A percentile compares a stretch with the other conserved stretches of the same genome.
phyloP scores from a whole-genome alignment of 129 eudicot species.

The Kitagawia praeruptora region DNA sequence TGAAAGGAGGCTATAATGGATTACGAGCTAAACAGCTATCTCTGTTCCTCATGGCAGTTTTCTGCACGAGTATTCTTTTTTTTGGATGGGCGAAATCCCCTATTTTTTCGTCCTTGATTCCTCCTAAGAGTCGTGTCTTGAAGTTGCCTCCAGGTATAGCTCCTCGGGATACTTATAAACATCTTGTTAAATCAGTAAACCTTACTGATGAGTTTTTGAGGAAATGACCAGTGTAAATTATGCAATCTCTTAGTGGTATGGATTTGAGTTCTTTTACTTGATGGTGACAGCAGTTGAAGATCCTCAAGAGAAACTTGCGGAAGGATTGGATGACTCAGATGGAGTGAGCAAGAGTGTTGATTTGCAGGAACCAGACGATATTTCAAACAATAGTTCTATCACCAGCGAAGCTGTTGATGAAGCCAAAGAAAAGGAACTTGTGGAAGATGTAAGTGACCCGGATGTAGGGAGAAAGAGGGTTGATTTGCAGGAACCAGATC shows the following conservation, averaged over 20 bases:
- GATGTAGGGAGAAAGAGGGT: not conserved
- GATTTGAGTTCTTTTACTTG: not conserved
- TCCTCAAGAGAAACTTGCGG: not conserved
- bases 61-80: conserved; percentile 23
- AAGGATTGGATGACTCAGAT: not conserved
- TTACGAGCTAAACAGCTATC: conserved; percentile 26
- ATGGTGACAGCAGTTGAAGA: not conserved
- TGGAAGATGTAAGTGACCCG: not conserved
- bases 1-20: conserved; percentile 34
- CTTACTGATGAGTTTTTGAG: not conserved
- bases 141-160: conserved; percentile 1
- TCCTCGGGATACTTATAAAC: not conserved
- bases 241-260: not conserved
- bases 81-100: conserved; percentile 27
- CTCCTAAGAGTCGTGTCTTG: conserved; percentile 11
- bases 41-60: conserved; percentile 27
- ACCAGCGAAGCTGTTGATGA: not conserved
- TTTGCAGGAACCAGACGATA: not conserved
- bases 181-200: not conserved
- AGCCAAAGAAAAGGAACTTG: not conserved
- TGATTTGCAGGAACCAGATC: not conserved
- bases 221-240: not conserved
- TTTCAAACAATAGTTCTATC: not conserved
- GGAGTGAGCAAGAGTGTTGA: not conserved
- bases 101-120: conserved; percentile 20